Base-by-base conservation (phyloP, 2,329 filamentous ascomycete genomes). In the Neofusicoccum sp. region DNA sequence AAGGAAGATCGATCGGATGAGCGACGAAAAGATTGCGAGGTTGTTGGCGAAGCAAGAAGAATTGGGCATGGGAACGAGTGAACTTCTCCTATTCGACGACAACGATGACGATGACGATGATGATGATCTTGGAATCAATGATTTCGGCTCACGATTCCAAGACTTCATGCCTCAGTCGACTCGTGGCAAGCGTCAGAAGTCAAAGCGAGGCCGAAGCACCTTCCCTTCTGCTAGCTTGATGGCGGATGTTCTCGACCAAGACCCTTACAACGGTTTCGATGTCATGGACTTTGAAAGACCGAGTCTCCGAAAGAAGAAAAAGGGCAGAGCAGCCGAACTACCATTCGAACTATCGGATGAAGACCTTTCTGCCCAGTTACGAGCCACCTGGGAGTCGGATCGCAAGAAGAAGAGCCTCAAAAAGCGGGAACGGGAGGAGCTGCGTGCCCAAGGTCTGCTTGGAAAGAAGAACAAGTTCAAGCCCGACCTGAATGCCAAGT, bases 231-330 rank as follows among this genome's bases (percentile, higher is more conserved):
- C 85, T 5, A 80, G 79, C 49, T 78, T 81, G 14, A 81, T 88
- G 68, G 85, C 84, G 3, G 85, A 87, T 71, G 80, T 82, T 0
- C 76, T 87, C 2, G 84, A 87, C n/a, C 76, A 79, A 66, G 83
- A 85, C 67, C 83, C 85, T 62, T 81, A 88, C 63, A 87, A 89
- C 65, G 90, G 87, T 7, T 89, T 97, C 66, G 92, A 97, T 71
- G 81, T 96, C 48, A 94, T 95, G 89, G 91, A 96, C 70, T 92
- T 90, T 77, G 85, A 90, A 14, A 83, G 88, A 31, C 87, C 88
- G 1, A 92, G 87, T 60, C 74, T 93, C 5, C 84, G 82, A 62
- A 86, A 83, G 66, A 89, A 86, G 70, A 80, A 84, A 67, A 92
- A 90, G 74, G 87, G 86, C 47, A 81, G 83, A 12, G 84, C 85